Evolutionary conservation across 768 basidiomycete genomes (phyloP).

Genomic region (Russula brevipes): DNA sequence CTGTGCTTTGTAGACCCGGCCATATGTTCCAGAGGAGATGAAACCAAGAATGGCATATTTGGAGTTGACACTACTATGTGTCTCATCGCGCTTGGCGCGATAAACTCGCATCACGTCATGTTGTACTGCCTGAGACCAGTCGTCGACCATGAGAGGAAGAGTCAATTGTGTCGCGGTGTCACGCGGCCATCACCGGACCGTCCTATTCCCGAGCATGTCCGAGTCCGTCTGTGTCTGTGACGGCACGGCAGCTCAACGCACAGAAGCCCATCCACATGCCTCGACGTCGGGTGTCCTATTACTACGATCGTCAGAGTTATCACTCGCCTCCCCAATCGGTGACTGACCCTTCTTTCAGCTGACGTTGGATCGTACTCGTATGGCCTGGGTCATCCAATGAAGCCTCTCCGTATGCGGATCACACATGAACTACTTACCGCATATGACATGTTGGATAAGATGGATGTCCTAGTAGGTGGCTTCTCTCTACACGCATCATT

Average conservation of each 20-base stretch:
- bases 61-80: constrained; percentile 60
- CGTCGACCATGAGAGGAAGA: constrained; percentile 23
- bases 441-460: constrained; percentile 90
- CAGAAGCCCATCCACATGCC: constrained; percentile 42
- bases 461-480: constrained; percentile 78
- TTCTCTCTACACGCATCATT: neutral
- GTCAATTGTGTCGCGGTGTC: neutral
- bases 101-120: constrained; percentile 84
- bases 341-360: constrained; percentile 36
- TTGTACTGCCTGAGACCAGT: constrained; percentile 21
- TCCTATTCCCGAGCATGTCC: neutral
- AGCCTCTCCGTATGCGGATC: constrained; percentile 91
- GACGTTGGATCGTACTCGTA: constrained; percentile 77
- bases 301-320: constrained; percentile 57
- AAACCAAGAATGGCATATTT: constrained; percentile 94
- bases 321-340: neutral
- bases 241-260: too few relatives aligned
- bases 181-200: neutral
- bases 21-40: constrained; percentile 97
- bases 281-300: constrained; percentile 71
- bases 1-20: constrained; percentile 96
- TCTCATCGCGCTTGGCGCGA: constrained; percentile 68
- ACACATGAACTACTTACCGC: constrained; percentile 88
- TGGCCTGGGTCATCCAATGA: constrained; percentile 90
- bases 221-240: neutral